Evolutionary conservation across 306 rosid species (phyloP), one percentile per base, ranked within the genome.

Genomic region (Geum urbanum): DNA sequence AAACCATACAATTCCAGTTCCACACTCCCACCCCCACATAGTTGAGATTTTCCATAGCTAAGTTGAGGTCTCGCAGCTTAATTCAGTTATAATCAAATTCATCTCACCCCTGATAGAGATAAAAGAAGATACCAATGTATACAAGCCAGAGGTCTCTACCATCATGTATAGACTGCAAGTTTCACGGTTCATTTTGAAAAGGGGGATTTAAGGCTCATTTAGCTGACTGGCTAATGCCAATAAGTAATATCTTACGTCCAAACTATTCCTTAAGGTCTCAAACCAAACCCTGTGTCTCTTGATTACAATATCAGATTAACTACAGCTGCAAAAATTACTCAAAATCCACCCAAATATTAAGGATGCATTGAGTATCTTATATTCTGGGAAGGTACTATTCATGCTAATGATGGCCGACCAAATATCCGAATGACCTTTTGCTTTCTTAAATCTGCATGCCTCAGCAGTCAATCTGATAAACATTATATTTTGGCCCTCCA

Each of bases 401-500:
- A 70, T 16, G 43, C 74, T 55, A 70, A 24, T 16, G 45, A 22
- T 44, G 53, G 35, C 40, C 55, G 32, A 24, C 66, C 54, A 56
- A 57, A 32, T 54, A 53, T 59, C 54, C 55, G 49, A 54, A 70
- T 13, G 55, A 70, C 52, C 35, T 24, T 70, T 70, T 22, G 8
- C 55, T 41, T 54, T 69, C 63, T 19, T 41, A 41, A 8, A 22
- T 44, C 57, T 56, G 55, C 55, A 9, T 56, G 74, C 49, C 54
- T 13, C 65, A 43, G 74, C 66, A 5, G 55, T 41, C 52, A 70
- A 44, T 56, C 44, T 45, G 66, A 32, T 15, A 56, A 54, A 43
- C 27, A 43, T 59, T 70, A 70, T 14, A 5, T 55, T 55, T 44
- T 56, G 66, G 44, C 46, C 73, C 66, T 56, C 74, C 74, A 52